phyloP scores from a whole-genome alignment of 2,329 filamentous ascomycete genomes.

The Sphaerulina musiva region DNA sequence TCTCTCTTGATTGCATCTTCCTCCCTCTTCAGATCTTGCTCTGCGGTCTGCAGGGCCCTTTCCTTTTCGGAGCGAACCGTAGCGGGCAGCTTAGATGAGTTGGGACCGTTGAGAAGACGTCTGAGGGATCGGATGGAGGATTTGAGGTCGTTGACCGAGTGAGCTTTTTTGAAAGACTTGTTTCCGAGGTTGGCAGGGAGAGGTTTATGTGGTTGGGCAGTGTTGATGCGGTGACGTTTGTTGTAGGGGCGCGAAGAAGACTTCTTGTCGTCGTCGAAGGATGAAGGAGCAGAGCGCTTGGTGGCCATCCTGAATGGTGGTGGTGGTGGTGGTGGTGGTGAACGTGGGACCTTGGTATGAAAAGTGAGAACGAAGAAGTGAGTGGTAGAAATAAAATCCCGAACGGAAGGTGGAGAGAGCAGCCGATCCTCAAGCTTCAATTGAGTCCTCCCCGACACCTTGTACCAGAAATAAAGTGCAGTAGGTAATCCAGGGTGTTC shows the following conservation, averaged over 20 bases:
- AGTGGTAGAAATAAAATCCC: not conserved
- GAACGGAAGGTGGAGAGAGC: too few species aligned
- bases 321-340: not conserved
- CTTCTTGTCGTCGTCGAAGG: not conserved
- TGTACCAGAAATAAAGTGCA: too few species aligned
- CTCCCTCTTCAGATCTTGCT: constrained; percentile 56
- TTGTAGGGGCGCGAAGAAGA: not conserved
- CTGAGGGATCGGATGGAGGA: constrained; percentile 65
- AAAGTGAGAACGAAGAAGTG: not conserved
- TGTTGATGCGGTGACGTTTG: constrained; percentile 8
- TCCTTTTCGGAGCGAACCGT: constrained; percentile 63
- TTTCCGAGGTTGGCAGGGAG: constrained; percentile 18
- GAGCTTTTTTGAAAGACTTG: constrained; percentile 31
- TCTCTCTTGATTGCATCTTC: constrained; percentile 56
- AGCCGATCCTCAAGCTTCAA: not conserved
- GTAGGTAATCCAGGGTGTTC: not conserved
- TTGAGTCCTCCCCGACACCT: not conserved
- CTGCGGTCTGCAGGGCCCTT: constrained; percentile 61
- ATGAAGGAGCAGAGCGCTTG: constrained; percentile 18
- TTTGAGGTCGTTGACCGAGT: constrained; percentile 56
- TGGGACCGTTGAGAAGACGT: constrained; percentile 55
- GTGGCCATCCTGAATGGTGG: constrained; percentile 17
- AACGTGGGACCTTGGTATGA: not conserved
- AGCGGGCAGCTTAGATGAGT: constrained; percentile 53
- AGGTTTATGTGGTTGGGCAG: constrained; percentile 14